These are phyloP conservation scores for Penicillium griseofulvum DNA, from an alignment of 2,329 filamentous ascomycete genomes.

Conservation along the genomic window DNA sequence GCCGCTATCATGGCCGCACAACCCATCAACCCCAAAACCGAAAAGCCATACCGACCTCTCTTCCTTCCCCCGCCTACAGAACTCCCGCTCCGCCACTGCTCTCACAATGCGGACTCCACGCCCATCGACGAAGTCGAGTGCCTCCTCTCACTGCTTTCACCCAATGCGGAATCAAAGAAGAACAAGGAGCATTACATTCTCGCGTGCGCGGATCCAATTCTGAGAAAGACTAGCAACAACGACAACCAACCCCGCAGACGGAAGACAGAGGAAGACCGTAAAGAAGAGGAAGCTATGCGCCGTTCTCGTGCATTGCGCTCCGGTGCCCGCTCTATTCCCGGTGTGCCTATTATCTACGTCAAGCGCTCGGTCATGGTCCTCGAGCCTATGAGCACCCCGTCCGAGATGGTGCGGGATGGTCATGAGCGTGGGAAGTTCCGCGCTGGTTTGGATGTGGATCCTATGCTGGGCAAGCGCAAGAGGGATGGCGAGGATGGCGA, in stretches of 20 bases:
- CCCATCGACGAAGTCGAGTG: conserved; percentile 47
- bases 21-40: conserved; percentile 39
- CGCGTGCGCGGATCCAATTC: conserved; percentile 41
- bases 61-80: conserved; percentile 47
- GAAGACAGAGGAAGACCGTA: conserved; percentile 30
- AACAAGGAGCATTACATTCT: conserved; percentile 51
- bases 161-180: conserved; percentile 38
- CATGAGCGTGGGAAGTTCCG: conserved; percentile 49
- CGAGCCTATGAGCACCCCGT: conserved; percentile 47
- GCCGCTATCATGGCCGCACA: conserved; percentile 44
- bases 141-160: conserved; percentile 45
- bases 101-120: conserved; percentile 43
- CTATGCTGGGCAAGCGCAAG: conserved; percentile 36
- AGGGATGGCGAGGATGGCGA: conserved; percentile 25
- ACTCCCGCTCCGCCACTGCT: conserved; percentile 48
- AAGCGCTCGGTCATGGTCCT: conserved; percentile 52
- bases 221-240: conserved; percentile 25
- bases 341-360: conserved; percentile 52
- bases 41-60: conserved; percentile 39
- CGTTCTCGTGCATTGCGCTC: conserved; percentile 36
- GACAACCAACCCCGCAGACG: conserved; percentile 34
- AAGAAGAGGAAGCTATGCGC: conserved; percentile 31
- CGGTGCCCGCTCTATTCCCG: conserved; percentile 44
- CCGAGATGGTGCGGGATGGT: conserved; percentile 42
- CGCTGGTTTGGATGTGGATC: conserved; percentile 38